A percentile compares a stretch with the other conserved stretches of the same genome.
These are phyloP conservation scores for Cladosporium sp. DNA, from an alignment of 2,329 filamentous ascomycete genomes.

Conservation along the genomic window DNA sequence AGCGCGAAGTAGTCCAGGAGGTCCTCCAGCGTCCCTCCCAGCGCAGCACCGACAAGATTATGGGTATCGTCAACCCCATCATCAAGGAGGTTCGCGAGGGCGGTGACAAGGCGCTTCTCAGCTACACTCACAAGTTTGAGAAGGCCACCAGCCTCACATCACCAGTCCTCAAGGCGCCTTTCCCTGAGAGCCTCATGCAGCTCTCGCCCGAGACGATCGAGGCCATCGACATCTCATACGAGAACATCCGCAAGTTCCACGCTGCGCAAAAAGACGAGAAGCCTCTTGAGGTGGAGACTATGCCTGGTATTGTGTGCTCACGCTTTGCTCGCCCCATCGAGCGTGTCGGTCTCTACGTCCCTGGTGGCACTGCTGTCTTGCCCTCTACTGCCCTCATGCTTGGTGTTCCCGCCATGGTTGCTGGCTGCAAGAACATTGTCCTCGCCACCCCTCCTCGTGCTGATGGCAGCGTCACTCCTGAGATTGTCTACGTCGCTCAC, in stretches of 20 bases:
- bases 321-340: constrained; percentile 92
- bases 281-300: constrained; percentile 85
- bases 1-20: constrained; percentile 66
- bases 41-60: constrained; percentile 89
- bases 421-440: constrained; percentile 92
- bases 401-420: constrained; percentile 95
- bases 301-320: constrained; percentile 94
- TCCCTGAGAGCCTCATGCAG: constrained; percentile 82
- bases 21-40: constrained; percentile 88
- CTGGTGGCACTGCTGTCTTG: constrained; percentile 93
- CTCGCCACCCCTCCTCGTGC: constrained; percentile 86
- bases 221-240: constrained; percentile 91
- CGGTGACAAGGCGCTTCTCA: constrained; percentile 84
- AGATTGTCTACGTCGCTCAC: constrained; percentile 96
- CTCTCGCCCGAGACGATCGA: constrained; percentile 79
- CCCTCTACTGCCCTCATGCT: constrained; percentile 97
- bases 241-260: constrained; percentile 95
- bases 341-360: constrained; percentile 93
- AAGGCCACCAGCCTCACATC: constrained; percentile 89
- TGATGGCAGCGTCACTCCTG: constrained; percentile 88
- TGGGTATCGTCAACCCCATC: constrained; percentile 88
- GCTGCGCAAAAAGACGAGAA: constrained; percentile 84
- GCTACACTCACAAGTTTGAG: constrained; percentile 97
- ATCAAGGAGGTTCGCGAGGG: constrained; percentile 81
- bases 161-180: constrained; percentile 86